These are phyloP conservation scores for Taphrina wiesneri DNA, from an alignment of 1,139 yeast species.

Conservation along the genomic window DNA sequence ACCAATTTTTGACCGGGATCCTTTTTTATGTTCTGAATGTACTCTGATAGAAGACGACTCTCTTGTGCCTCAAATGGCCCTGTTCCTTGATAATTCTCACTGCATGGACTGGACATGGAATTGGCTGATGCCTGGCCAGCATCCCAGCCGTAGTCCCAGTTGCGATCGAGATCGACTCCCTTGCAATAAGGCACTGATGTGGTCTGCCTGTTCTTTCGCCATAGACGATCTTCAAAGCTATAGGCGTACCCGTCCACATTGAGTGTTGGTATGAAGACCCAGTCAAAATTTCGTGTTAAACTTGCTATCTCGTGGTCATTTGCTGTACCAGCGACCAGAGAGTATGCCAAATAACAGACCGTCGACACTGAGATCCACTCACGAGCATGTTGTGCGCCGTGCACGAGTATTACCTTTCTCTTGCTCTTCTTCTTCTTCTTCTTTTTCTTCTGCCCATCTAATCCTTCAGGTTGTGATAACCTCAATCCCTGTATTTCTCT, in stretches of 20 bases:
- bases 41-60: constrained; percentile 62
- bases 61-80: constrained; percentile 75
- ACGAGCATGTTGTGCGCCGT: constrained; percentile 86
- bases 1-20: constrained; percentile 61
- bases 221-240: constrained; percentile 81
- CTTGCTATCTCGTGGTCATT: constrained; percentile 44
- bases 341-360: constrained; percentile 61
- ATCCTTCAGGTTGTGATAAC: constrained; percentile 1
- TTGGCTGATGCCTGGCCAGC: constrained; percentile 44
- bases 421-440: constrained; percentile 42
- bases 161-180: constrained; percentile 86
- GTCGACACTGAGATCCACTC: constrained; percentile 85
- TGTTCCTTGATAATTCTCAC: constrained; percentile 65
- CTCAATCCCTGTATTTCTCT: constrained; percentile 62
- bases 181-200: constrained; percentile 66
- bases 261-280: constrained; percentile 74
- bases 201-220: constrained; percentile 86
- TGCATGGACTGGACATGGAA: constrained; percentile 31
- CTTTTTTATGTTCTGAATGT: constrained; percentile 54
- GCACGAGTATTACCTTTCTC: constrained; percentile 65
- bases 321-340: constrained; percentile 57
- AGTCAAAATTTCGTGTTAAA: constrained; percentile 58
- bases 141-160: constrained; percentile 72
- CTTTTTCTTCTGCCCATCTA: constrained; percentile 50
- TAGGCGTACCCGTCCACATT: constrained; percentile 91